phyloP scores from a whole-genome alignment of 108 stramenopile species.

The Cyclotella kingstonii region DNA sequence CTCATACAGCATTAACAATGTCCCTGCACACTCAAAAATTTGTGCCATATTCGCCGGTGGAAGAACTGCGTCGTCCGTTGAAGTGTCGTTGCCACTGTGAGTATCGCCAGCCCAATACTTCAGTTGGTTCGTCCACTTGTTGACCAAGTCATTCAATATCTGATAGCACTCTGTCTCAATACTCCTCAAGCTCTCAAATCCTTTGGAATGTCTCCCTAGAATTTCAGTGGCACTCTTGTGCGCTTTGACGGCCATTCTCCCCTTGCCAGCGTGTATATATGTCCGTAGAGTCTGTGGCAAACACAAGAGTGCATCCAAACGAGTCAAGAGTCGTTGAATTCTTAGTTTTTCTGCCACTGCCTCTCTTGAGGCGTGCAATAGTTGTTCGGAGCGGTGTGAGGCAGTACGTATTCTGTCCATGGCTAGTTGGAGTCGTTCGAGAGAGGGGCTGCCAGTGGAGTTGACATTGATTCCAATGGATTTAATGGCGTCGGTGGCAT shows the following conservation, averaged over 20 bases:
- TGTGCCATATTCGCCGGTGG: conserved; percentile 56
- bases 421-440: conserved; percentile 46
- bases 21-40: conserved; percentile 84
- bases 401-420: conserved; percentile 48
- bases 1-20: conserved; percentile 55
- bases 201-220: conserved; percentile 70
- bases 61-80: neutral
- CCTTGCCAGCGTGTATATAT: conserved; percentile 52
- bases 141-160: conserved; percentile 56
- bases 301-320: conserved; percentile 75
- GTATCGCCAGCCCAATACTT: conserved; percentile 63
- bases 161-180: conserved; percentile 75
- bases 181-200: conserved; percentile 76
- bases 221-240: conserved; percentile 65
- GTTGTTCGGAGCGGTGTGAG: conserved; percentile 44
- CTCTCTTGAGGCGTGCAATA: conserved; percentile 59
- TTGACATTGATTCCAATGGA: conserved; percentile 70
- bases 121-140: conserved; percentile 52
- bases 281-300: conserved; percentile 64
- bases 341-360: conserved; percentile 81
- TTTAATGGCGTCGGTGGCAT: conserved; percentile 96
- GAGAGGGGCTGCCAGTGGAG: conserved; percentile 39
- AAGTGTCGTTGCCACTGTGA: conserved; percentile 3
- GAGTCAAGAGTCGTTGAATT: conserved; percentile 68
- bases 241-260: conserved; percentile 62